Percentiles rank a stretch among this genome's conserved stretches.
Conservation (phyloP, 179 eudicot genomes). For the Camellia oleifera region DNA sequence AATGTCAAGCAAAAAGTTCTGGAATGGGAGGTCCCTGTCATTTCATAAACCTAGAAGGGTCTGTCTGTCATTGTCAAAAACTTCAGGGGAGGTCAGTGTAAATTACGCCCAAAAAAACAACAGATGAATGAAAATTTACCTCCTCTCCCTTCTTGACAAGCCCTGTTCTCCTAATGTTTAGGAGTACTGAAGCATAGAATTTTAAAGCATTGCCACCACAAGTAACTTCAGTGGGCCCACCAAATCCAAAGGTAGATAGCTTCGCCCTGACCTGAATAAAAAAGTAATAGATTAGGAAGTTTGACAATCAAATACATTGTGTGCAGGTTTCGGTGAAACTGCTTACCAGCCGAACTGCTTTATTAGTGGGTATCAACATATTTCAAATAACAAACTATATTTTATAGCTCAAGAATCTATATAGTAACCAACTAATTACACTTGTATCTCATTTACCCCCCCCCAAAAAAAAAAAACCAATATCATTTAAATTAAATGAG, state of each 20-base stretch:
- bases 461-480: background rate
- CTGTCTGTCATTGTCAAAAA: no score
- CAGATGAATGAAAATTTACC: slow-evolving; percentile 29
- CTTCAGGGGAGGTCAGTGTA: no score
- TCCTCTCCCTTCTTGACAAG: slow-evolving; percentile 89
- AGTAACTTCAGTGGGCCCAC: slow-evolving; percentile 88
- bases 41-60: no score
- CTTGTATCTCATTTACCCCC: background rate
- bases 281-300: background rate
- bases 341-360: background rate
- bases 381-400: background rate
- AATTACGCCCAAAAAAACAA: no score
- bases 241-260: slow-evolving; percentile 75
- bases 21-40: no score
- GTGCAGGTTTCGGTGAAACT: slow-evolving; percentile 4
- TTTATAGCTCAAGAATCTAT: background rate
- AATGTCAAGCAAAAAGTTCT: no score
- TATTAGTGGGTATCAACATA: background rate
- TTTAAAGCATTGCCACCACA: slow-evolving; percentile 99
- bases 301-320: background rate
- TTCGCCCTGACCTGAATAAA: slow-evolving; percentile 70
- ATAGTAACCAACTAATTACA: background rate
- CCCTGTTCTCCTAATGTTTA: slow-evolving; percentile 71
- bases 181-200: slow-evolving; percentile 91
- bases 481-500: background rate